Evolutionary conservation across 176 grass and related monocot species (phyloP).

Genomic region (Phoenix dactylifera): DNA sequence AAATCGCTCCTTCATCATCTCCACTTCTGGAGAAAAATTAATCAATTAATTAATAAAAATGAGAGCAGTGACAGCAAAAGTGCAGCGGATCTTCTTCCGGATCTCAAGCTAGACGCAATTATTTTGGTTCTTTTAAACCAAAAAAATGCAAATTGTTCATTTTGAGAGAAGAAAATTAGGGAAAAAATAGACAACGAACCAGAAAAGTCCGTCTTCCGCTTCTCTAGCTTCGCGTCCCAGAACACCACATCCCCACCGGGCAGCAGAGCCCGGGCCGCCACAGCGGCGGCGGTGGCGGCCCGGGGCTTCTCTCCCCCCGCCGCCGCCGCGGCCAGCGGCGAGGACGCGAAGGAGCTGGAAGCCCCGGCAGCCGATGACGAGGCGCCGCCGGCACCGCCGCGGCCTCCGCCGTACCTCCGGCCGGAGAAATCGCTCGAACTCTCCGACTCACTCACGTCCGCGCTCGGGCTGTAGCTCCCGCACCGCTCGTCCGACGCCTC

Average conservation of each 20-base stretch:
- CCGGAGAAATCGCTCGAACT: slow-evolving; percentile 69
- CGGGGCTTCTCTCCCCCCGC: slow-evolving; percentile 3
- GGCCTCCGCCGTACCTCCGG: slow-evolving; percentile 20
- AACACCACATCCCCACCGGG: not conserved
- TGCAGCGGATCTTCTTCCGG: slow-evolving; percentile 2
- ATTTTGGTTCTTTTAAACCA: not conserved
- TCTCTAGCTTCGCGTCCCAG: slow-evolving; percentile 7
- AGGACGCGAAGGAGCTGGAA: slow-evolving; percentile 56
- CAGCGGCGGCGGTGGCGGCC: slow-evolving; percentile 21
- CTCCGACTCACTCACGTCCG: slow-evolving; percentile 92
- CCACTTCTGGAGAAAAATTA: slow-evolving; percentile 41
- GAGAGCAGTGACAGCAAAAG: not conserved
- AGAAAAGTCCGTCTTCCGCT: not conserved
- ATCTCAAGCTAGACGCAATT: slow-evolving; percentile 1
- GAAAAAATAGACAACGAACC: slow-evolving; percentile 1
- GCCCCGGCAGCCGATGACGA: slow-evolving; percentile 38
- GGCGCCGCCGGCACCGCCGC: slow-evolving; percentile 23
- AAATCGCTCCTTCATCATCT: slow-evolving; percentile 99
- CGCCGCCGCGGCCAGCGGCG: slow-evolving; percentile 12
- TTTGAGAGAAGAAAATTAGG: no score
- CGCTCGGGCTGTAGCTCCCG: slow-evolving; percentile 88
- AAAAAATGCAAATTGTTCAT: not conserved
- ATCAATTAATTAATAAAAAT: not conserved
- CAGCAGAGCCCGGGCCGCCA: slow-evolving; percentile 4
- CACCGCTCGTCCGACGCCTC: slow-evolving; percentile 63